Conservation (phyloP, 2,329 filamentous ascomycete genomes). For the Diplodia intermedia region DNA sequence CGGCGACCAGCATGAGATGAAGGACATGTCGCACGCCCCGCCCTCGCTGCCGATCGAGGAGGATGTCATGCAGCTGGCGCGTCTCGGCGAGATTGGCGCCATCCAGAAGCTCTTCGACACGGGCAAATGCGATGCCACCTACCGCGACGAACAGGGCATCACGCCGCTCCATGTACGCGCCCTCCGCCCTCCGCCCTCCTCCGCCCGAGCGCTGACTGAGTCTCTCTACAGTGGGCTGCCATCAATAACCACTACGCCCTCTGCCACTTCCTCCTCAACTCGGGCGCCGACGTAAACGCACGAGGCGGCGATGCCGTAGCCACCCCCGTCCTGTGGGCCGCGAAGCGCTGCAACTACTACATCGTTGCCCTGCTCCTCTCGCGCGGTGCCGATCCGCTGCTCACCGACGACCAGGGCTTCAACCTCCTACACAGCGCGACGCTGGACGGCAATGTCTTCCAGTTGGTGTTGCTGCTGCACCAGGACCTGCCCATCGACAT, state of each 20-base stretch:
- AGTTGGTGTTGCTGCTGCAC: slow-evolving; percentile 88
- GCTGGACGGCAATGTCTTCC: slow-evolving; percentile 92
- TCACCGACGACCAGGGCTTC: slow-evolving; percentile 94
- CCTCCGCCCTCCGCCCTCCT: slow-evolving; percentile 1
- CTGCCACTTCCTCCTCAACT: slow-evolving; percentile 90
- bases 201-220: slow-evolving; percentile 18
- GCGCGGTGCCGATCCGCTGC: slow-evolving; percentile 88
- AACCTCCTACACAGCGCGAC: slow-evolving; percentile 97
- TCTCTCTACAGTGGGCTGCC: slow-evolving; percentile 81
- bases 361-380: slow-evolving; percentile 91
- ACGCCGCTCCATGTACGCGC: slow-evolving; percentile 84
- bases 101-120: slow-evolving; percentile 91
- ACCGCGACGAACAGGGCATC: slow-evolving; percentile 89
- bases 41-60: slow-evolving; percentile 63
- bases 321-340: slow-evolving; percentile 95
- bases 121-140: slow-evolving; percentile 80
- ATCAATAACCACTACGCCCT: slow-evolving; percentile 99
- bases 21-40: slow-evolving; percentile 46
- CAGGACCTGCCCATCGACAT: slow-evolving; percentile 95
- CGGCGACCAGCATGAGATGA: slow-evolving; percentile 45
- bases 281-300: slow-evolving; percentile 88
- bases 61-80: slow-evolving; percentile 95
- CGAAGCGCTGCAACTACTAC: slow-evolving; percentile 95
- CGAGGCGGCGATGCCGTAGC: slow-evolving; percentile 96
- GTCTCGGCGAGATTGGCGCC: slow-evolving; percentile 81